Conservation (phyloP, 2,329 filamentous ascomycete genomes). For the Malbranchea zuffiana region DNA sequence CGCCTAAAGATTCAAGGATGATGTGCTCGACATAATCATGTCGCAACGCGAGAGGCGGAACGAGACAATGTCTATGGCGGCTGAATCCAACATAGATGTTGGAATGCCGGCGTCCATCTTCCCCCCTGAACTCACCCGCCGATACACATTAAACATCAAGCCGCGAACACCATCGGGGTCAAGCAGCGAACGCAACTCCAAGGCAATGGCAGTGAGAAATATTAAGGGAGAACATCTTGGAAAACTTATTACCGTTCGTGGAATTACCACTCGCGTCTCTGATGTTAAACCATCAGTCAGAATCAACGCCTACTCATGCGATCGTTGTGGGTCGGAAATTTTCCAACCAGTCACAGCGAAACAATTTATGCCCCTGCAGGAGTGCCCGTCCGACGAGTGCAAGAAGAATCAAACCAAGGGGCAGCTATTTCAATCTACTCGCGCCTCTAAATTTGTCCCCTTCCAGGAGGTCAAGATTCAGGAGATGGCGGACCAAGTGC, state of each 20-base stretch:
- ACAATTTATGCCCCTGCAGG: slow-evolving; percentile 74
- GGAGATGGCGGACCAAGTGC: slow-evolving; percentile 98
- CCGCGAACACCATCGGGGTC: slow-evolving; percentile 65
- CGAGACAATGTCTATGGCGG: slow-evolving; percentile 58
- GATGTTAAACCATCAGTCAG: slow-evolving; percentile 97
- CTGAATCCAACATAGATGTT: slow-evolving; percentile 55
- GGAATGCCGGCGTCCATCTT: slow-evolving; percentile 65
- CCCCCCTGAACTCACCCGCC: slow-evolving; percentile 78
- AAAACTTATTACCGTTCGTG: slow-evolving; percentile 83
- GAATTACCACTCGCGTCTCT: slow-evolving; percentile 88
- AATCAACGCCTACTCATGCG: slow-evolving; percentile 95
- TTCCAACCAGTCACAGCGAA: slow-evolving; percentile 92
- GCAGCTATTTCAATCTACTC: slow-evolving; percentile 85
- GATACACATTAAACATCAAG: slow-evolving; percentile 95
- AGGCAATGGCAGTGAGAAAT: slow-evolving; percentile 78
- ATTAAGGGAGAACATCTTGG: slow-evolving; percentile 89
- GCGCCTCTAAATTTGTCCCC: slow-evolving; percentile 90
- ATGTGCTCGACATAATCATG: slow-evolving; percentile 94
- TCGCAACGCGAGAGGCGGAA: slow-evolving; percentile 80
- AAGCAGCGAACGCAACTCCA: slow-evolving; percentile 46
- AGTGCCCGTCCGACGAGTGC: slow-evolving; percentile 86
- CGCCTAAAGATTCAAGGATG: slow-evolving; percentile 73
- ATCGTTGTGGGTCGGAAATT: slow-evolving; percentile 90
- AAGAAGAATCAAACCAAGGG: slow-evolving; percentile 83
- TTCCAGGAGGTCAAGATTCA: slow-evolving; percentile 99